Evolutionary conservation across 169 alveolate genomes (phyloP), one percentile per base, ranked within the genome.

Genomic region (Eimeria maxima): DNA sequence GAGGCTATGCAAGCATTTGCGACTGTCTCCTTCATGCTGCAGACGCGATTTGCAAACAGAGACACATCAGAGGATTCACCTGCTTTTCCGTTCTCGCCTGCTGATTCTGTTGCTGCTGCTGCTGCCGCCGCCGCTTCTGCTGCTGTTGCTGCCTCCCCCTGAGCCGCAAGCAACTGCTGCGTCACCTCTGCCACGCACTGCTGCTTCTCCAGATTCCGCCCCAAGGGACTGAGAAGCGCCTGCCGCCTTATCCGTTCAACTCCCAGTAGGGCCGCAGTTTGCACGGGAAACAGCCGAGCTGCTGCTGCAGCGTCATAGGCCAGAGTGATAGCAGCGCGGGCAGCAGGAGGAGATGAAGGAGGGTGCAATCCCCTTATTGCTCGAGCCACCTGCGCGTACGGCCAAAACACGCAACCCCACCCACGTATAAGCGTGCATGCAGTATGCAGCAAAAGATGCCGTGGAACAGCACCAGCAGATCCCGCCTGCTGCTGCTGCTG

Each of bases 1-100:
- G 87, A 16, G 1, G 60, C 87, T 22, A 76, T 42, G 87, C 87
- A 76, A 13, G 53, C 87, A 42, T 76, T 76, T 47, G 57, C 11
- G 5, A 33, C n/a, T 27, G 60, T 29, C 53, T 29, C 87, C 87
- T 76, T 76, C 13, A 76, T 76, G 53, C n/a, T 42, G 55, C 87
- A 76, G 10, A 76, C n/a, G 14, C 87, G 47, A 10, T 76, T 55
- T 5, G 55, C 57, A 33, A 76, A 42, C 29, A 76, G 78, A 29
- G 78, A 24, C n/a, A 53, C 22, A 14, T 67, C n/a, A 67, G 42
- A 6, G 11, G 2, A 67, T 0, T 53, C 78, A 14, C 22, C 45
- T 1, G 11, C 18, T 16, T 16, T 0, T 53, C 63, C 18, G 22
- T 53, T 53, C 11, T 53, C 63, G 22, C 63, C 63, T 53, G 22